Base-by-base conservation (phyloP, 164 flowering plant species). In the Stephania cephalantha region DNA sequence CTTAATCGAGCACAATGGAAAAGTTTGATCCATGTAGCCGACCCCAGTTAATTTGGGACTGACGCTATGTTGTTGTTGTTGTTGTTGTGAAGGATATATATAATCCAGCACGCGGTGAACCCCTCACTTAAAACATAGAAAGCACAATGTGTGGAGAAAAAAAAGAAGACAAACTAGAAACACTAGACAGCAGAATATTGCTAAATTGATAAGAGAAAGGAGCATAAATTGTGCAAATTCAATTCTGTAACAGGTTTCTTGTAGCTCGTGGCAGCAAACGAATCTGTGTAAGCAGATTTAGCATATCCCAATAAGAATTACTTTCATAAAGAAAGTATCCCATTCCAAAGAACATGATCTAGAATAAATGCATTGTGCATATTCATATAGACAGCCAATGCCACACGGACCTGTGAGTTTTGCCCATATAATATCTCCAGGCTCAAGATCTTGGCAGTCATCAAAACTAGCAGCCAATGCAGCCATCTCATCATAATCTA, bases 371-470 rank as follows among this genome's bases (percentile, higher is more conserved):
- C 55, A n/a, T 20, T 44, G 42, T 52, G 18, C 50, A 25, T 50
- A n/a, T 42, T 7, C 42, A 55, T 46, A 69, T 18, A 75, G 22
- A 6, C 25, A 73, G 52, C 17, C 29, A 42, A 69, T 42, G 58
- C 22, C 50, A 4, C 29, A 76, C 84, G 75, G 42, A 95, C 99
- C 99, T 76, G 97, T 85, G 76, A 95, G 90, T 81, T 93, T 95
- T 8, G 97, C 99, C 99, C 99, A 95, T 45, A 95, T 85, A 58
- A 91, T 85, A 81, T 95, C 98, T 80, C 97, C 97, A 69, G 90
- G 87, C 72, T 87, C 97, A 82, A 86, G 81, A 68, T 93, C 97
- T 74, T 84, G 87, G 79, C 87, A 87, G 74, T 87, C 93, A 83
- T 91, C 96, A 81, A 87, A 81, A 79, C 81, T 81, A 76, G 97